Evolutionary conservation across 2,329 filamentous ascomycete species (phyloP).

Genomic region (Spiromastix sp.): DNA sequence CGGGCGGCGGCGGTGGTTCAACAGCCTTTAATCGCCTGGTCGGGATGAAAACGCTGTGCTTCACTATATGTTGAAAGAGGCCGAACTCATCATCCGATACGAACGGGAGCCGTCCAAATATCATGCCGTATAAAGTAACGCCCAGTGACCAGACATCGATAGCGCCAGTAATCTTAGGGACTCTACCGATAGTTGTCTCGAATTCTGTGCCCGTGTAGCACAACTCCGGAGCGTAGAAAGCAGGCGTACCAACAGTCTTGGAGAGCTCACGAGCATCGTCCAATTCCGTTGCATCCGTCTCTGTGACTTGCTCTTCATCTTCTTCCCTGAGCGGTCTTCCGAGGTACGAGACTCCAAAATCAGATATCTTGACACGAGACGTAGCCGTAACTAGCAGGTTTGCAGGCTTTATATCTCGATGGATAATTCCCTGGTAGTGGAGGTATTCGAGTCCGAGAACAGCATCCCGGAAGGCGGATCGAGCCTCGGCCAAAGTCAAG

Average conservation of each 20-base stretch:
- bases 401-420: constrained; percentile 77
- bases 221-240: constrained; percentile 93
- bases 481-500: constrained; percentile 74
- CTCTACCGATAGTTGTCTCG: constrained; percentile 41
- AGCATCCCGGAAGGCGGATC: constrained; percentile 81
- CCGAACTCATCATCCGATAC: constrained; percentile 84
- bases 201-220: constrained; percentile 73
- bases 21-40: constrained; percentile 64
- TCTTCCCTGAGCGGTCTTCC: constrained; percentile 77
- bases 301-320: constrained; percentile 65
- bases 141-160: constrained; percentile 97
- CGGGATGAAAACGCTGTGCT: constrained; percentile 85
- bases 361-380: constrained; percentile 89
- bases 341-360: constrained; percentile 97
- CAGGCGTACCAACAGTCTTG: constrained; percentile 94
- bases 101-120: constrained; percentile 90
- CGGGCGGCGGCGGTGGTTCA: constrained; percentile 35
- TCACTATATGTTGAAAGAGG: constrained; percentile 85
- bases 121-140: constrained; percentile 89
- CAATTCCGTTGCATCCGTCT: constrained; percentile 75
- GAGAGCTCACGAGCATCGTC: constrained; percentile 94
- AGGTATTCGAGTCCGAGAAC: constrained; percentile 89
- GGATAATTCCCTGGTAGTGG: constrained; percentile 75
- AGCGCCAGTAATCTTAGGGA: constrained; percentile 72
- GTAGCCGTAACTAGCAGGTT: constrained; percentile 82